Percentiles rank a stretch among this genome's conserved stretches.
These are phyloP conservation scores for Phalaenopsis aphrodite DNA, from an alignment of 106 monocot species.

Conservation along the genomic window DNA sequence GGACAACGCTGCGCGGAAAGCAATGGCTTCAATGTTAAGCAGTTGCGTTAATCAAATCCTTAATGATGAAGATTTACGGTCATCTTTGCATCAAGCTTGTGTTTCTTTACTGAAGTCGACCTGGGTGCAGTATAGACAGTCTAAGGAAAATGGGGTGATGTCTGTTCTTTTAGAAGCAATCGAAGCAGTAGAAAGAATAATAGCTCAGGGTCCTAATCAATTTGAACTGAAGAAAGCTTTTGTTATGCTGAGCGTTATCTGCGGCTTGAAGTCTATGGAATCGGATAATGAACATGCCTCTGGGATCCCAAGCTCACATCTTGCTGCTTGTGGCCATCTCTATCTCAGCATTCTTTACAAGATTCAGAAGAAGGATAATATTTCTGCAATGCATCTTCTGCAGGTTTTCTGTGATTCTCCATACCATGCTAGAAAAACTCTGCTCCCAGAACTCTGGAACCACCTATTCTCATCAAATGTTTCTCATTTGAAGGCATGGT, in stretches of 20 bases:
- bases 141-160: conserved; percentile 16
- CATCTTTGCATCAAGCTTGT: conserved; percentile 22
- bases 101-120: conserved; percentile 18
- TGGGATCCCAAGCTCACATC: conserved; percentile 26
- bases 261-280: conserved; percentile 14
- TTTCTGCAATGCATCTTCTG: conserved; percentile 40
- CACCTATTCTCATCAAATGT: conserved; percentile 36
- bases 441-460: conserved; percentile 50
- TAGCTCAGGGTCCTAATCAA: conserved; percentile 8
- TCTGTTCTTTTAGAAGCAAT: conserved; percentile 29
- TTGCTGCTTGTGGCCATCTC: conserved; percentile 43
- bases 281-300: conserved; percentile 10
- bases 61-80: conserved; percentile 34
- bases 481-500: conserved; percentile 39
- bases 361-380: conserved; percentile 36
- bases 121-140: neutral
- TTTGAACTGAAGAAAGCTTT: conserved; percentile 30
- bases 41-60: conserved; percentile 22
- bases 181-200: conserved; percentile 18
- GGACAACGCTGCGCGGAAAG: conserved; percentile 25
- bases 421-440: conserved; percentile 22
- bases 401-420: conserved; percentile 41
- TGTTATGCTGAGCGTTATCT: conserved; percentile 26
- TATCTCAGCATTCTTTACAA: conserved; percentile 45
- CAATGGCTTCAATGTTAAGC: conserved; percentile 32